Base-by-base conservation (phyloP, 2,329 filamentous ascomycete genomes). In the Fusarium robinianum region DNA sequence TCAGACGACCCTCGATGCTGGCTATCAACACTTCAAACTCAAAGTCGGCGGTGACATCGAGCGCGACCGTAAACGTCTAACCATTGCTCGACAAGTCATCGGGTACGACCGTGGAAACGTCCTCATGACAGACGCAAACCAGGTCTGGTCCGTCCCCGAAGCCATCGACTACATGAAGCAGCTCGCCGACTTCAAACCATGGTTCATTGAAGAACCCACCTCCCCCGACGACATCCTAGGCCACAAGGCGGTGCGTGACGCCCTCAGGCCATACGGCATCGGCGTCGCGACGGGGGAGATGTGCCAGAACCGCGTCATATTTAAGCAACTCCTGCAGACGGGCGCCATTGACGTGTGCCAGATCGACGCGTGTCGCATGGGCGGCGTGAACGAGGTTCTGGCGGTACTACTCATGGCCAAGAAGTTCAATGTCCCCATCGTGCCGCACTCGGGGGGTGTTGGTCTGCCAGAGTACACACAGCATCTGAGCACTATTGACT, bases 131-230 rank as follows among this genome's bases (percentile, higher is more conserved):
- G 90, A 96, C 72, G 90, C 90, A 37, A 96, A 96, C 72, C 90
- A 96, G 75, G 79, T 94, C 46, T 95, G 90, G 90, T 89, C 85
- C 36, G 90, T 95, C 23, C 88, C 89, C 1, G 89, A 95, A 71
- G 90, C 90, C 6, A 90, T 95, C 59, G 81, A 80, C 51, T 90
- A 92, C 75, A 95, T 95, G 89, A 79, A 84, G 63, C 70, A 89
- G 63, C 82, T 96, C 32, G 80, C 80, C 43, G 84, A 90, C 60
- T 95, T 90, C 74, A 87, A 87, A 75, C 87, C 87, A 18, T 94
- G 89, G 87, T 95, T 95, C 73, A 95, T 96, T 64, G 90, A 95
- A 73, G 90, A 96, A 77, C 90, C 90, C 3, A 96, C 90, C 10
- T 89, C 84, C 15, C 90, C 90, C 9, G 90, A 95, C 63, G 90